Base-by-base conservation (phyloP, 2,329 filamentous ascomycete genomes). In the Penicillium sp. region DNA sequence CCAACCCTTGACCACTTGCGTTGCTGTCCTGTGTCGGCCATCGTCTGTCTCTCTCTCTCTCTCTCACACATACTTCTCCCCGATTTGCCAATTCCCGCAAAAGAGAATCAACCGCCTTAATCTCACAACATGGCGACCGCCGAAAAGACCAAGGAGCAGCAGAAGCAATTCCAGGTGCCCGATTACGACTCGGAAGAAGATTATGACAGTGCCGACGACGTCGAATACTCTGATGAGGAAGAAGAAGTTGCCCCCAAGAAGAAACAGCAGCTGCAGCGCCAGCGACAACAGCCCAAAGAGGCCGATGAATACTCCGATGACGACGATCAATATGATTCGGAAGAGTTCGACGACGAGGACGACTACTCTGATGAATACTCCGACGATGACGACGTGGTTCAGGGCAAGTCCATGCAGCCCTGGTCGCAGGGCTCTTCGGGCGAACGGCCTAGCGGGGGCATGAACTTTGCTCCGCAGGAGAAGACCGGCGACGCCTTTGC, bases 341-440 rank as follows among this genome's bases (percentile, higher is more conserved):
- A 66, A 35, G 56, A 63, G 40, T 58, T 62, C 18, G 55, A 61
- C n/a, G 66, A 65, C 9, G 60, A 61, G 9, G 66, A 65, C 6
- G 60, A 64, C 24, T 64, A 63, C 32, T 61, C 56, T 32, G 49
- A 61, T 5, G 51, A 32, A 7, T 4, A 64, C 25, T 63, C 62
- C 32, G 61, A 55, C 34, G 49, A 61, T 5, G 51, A 56, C 6
- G 46, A 49, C 12, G 43, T 47, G 41, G 44, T 41, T 13, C 47
- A 49, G 8, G 51, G 48, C 44, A 57, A 58, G 11, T 53, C 57
- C 32, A 51, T 66, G 47, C 62, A 65, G 43, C 57, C 60, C 11
- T 66, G 58, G 39, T 55, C 58, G 40, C 48, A 40, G 32, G 36
- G 58, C 43, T 58, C 56, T 32, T 56, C 56, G 24, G 47, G 56